Percentiles rank a stretch among this genome's conserved stretches.
phyloP scores from a whole-genome alignment of 163 green algal genomes.

The Volvox carteri region DNA sequence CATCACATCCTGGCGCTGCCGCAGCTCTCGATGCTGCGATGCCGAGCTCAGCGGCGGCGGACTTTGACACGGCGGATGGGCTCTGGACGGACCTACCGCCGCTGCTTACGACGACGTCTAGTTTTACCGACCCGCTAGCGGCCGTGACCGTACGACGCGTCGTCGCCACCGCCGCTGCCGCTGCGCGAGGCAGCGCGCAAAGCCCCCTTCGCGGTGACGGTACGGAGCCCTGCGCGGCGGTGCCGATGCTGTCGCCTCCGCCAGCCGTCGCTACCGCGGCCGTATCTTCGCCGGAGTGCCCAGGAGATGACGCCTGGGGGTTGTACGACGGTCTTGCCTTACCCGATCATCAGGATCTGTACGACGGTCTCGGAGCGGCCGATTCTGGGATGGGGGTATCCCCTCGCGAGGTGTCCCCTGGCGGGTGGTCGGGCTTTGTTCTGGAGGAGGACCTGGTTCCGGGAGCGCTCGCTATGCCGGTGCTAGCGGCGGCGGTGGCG shows the following conservation, averaged over 20 bases:
- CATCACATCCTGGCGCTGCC: too few species aligned
- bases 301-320: neutral
- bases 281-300: neutral
- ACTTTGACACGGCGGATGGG: neutral
- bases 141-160: too few species aligned
- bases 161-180: neutral
- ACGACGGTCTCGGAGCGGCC: neutral
- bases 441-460: neutral
- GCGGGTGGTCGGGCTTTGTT: neutral
- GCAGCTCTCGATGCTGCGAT: neutral
- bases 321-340: neutral
- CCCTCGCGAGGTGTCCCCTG: too few species aligned
- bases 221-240: neutral
- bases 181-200: neutral
- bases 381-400: too few species aligned
- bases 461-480: neutral
- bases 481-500: too few species aligned
- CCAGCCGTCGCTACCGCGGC: neutral
- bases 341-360: neutral
- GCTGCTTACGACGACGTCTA: neutral
- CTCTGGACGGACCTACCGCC: slow-evolving; percentile 1
- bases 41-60: neutral
- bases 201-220: neutral
- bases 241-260: neutral
- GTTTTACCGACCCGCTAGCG: neutral